phyloP scores from a whole-genome alignment of 768 basidiomycete genomes.

The Boletus tylopilopsis region DNA sequence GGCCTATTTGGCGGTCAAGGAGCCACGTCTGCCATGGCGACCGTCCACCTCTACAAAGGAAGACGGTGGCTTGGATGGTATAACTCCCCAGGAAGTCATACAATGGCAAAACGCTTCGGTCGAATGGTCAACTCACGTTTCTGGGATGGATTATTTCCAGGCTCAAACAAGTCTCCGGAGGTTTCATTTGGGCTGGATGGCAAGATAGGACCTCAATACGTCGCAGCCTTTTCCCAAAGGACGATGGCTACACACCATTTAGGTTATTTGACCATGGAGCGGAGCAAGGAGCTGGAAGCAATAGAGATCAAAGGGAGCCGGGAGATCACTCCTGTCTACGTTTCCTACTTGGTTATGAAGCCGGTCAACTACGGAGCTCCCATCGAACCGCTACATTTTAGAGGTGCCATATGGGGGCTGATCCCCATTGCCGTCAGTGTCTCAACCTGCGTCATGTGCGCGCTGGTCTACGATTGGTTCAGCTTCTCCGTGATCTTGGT shows the following conservation, averaged over 20 bases:
- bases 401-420: conserved; percentile 12
- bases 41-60: conserved; percentile 29
- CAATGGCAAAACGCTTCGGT: conserved; percentile 31
- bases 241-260: conserved; percentile 26
- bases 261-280: conserved; percentile 23
- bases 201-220: conserved; percentile 26
- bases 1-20: conserved; percentile 37
- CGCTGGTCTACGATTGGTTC: conserved; percentile 24
- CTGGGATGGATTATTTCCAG: conserved; percentile 34
- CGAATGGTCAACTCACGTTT: conserved; percentile 28
- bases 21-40: conserved; percentile 34
- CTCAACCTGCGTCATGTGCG: conserved; percentile 22
- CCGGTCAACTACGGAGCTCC: neutral
- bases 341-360: conserved; percentile 20
- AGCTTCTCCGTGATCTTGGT: conserved; percentile 29
- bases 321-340: conserved; percentile 2
- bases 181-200: conserved; percentile 29
- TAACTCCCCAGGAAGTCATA: conserved; percentile 35
- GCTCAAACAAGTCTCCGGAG: conserved; percentile 24
- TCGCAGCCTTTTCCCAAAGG: conserved; percentile 29
- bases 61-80: conserved; percentile 35
- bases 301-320: neutral
- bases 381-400: neutral
- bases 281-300: neutral
- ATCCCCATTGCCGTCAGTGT: conserved; percentile 25